Evolutionary conservation across 305 asterid genomes (phyloP).

Genomic region (Fraxinus velutina): DNA sequence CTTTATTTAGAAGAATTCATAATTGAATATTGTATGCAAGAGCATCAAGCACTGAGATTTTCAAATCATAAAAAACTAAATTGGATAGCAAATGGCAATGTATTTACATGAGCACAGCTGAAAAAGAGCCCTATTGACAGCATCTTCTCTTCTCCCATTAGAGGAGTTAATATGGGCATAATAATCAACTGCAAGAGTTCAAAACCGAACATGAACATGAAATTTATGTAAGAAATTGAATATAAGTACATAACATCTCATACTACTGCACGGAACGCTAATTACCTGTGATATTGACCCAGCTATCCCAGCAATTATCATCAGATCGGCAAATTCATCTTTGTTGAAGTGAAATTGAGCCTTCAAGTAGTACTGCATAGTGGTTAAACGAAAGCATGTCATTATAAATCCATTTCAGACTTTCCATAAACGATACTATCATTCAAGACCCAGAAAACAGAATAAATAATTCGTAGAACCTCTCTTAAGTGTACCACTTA

Average conservation of each 20-base stretch:
- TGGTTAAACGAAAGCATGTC: neutral
- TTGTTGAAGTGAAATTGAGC: constrained; percentile 84
- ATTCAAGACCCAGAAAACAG: neutral
- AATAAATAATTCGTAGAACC: neutral
- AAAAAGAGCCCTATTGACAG: constrained; percentile 70
- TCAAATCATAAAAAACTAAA: neutral
- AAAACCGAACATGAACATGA: neutral
- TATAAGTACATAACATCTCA: neutral
- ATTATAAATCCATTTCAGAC: neutral
- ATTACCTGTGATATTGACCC: constrained; percentile 81
- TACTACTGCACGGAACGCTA: neutral
- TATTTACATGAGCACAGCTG: constrained; percentile 52
- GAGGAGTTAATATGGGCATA: constrained; percentile 73
- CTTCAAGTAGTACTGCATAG: constrained; percentile 78
- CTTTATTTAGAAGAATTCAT: neutral
- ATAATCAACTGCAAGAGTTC: constrained; percentile 55
- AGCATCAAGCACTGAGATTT: neutral
- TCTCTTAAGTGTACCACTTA: neutral
- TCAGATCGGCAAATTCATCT: constrained; percentile 84
- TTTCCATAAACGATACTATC: neutral
- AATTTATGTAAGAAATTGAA: neutral
- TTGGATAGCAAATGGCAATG: neutral
- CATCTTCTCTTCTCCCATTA: constrained; percentile 69
- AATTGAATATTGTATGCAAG: neutral
- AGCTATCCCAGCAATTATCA: constrained; percentile 71